phyloP scores from a whole-genome alignment of 768 basidiomycete genomes.

The Collybia nuda region DNA sequence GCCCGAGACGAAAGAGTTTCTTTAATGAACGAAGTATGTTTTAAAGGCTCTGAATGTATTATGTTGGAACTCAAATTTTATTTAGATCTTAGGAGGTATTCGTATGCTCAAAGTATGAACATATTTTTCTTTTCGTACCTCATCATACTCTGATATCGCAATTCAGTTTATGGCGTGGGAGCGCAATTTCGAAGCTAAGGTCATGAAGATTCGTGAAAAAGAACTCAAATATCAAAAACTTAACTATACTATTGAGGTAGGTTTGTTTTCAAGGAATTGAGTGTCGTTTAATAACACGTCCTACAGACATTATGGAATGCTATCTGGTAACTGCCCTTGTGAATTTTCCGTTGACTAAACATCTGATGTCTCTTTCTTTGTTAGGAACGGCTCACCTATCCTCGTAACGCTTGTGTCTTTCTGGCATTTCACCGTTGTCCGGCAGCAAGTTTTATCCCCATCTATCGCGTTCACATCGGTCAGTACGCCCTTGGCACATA shows the following conservation, averaged over 20 bases:
- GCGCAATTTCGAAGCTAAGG: constrained; percentile 78
- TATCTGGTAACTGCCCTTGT: constrained; percentile 32
- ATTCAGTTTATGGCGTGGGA: constrained; percentile 91
- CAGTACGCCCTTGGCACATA: constrained; percentile 35
- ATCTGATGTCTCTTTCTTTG: constrained; percentile 1
- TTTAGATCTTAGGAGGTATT: constrained; percentile 80
- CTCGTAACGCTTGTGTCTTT: constrained; percentile 62
- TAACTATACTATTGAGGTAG: constrained; percentile 84
- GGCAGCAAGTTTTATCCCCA: constrained; percentile 70
- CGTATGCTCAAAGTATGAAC: constrained; percentile 77
- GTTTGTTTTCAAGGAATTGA: constrained; percentile 1
- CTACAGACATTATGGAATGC: constrained; percentile 44
- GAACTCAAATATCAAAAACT: constrained; percentile 84
- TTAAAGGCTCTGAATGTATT: neutral
- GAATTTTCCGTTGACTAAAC: neutral
- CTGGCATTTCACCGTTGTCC: constrained; percentile 74
- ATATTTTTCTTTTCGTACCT: neutral
- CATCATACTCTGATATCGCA: neutral
- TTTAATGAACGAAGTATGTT: constrained; percentile 76
- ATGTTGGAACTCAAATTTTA: neutral
- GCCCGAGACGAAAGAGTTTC: constrained; percentile 87
- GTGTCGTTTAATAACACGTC: neutral
- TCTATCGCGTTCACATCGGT: constrained; percentile 81
- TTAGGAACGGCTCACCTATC: constrained; percentile 65
- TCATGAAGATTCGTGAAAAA: constrained; percentile 71